Evolutionary conservation across 176 grass and related monocot species (phyloP).

Genomic region (Bolboschoenus planiculmis): DNA sequence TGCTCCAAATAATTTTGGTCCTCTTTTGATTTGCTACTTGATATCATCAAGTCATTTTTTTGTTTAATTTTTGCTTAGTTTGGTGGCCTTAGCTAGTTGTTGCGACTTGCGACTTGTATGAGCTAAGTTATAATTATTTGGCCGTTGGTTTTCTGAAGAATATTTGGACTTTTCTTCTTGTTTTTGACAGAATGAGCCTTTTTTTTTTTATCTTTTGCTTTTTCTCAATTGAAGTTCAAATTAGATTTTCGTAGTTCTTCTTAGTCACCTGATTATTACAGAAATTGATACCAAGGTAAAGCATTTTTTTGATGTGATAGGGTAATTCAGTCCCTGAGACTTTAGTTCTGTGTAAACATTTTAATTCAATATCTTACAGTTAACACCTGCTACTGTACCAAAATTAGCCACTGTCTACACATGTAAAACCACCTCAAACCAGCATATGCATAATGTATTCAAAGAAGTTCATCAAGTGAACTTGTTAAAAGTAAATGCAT

Average conservation of each 20-base stretch:
- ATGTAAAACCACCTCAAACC: neutral
- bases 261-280: neutral
- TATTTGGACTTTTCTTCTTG: neutral
- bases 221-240: neutral
- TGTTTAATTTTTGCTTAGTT: neutral
- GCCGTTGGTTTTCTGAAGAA: neutral
- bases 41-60: neutral
- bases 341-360: neutral
- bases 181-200: neutral
- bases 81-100: neutral
- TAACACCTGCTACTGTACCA: neutral
- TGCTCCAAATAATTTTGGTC: neutral
- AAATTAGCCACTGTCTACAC: neutral
- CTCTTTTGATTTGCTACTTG: neutral
- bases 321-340: neutral
- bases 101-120: neutral
- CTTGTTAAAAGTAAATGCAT: neutral
- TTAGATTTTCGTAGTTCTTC: neutral
- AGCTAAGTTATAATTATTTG: neutral
- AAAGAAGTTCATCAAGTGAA: neutral
- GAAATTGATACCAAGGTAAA: neutral
- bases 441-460: neutral
- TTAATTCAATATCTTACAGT: neutral
- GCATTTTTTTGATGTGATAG: neutral
- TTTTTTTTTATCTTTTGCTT: neutral